Percentiles rank a stretch among this genome's conserved stretches.
These are phyloP conservation scores for Camelina sativa DNA, from an alignment of 345 rosid genomes.

Conservation along the genomic window DNA sequence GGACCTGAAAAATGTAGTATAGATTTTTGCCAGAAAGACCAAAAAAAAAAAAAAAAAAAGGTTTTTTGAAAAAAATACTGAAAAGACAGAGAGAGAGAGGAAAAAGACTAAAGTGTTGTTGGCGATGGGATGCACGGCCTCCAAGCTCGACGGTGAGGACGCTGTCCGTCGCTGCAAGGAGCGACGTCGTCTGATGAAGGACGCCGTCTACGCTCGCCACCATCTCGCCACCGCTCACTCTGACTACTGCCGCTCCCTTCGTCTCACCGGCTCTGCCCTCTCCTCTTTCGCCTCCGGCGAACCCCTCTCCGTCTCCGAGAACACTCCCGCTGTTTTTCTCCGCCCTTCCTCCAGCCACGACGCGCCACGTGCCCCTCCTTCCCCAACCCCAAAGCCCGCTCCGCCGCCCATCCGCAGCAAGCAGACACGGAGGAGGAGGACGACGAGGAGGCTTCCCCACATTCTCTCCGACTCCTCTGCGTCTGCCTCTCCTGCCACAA, in stretches of 20 bases:
- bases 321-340: slow-evolving; percentile 80
- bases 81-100: not conserved
- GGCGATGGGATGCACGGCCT: slow-evolving; percentile 87
- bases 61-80: not conserved
- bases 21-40: not conserved
- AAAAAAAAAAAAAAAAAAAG: not conserved
- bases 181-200: slow-evolving; percentile 89
- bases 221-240: slow-evolving; percentile 83
- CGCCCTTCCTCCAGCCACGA: slow-evolving; percentile 43
- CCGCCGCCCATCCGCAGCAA: slow-evolving; percentile 29
- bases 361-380: slow-evolving; percentile 46
- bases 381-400: slow-evolving; percentile 19
- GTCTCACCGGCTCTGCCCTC: slow-evolving; percentile 83
- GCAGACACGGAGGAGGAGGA: not conserved
- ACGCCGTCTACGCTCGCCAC: slow-evolving; percentile 82
- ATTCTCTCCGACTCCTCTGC: slow-evolving; percentile 81
- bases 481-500: slow-evolving; percentile 61
- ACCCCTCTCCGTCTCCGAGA: slow-evolving; percentile 69
- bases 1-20: not conserved
- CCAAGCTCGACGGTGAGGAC: slow-evolving; percentile 92
- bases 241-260: slow-evolving; percentile 88
- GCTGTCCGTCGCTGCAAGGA: slow-evolving; percentile 93
- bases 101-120: not conserved
- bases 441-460: slow-evolving; percentile 56
- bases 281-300: slow-evolving; percentile 75